These are phyloP conservation scores for Seiridium unicorne DNA, from an alignment of 2,329 filamentous ascomycete species.

Conservation along the genomic window DNA sequence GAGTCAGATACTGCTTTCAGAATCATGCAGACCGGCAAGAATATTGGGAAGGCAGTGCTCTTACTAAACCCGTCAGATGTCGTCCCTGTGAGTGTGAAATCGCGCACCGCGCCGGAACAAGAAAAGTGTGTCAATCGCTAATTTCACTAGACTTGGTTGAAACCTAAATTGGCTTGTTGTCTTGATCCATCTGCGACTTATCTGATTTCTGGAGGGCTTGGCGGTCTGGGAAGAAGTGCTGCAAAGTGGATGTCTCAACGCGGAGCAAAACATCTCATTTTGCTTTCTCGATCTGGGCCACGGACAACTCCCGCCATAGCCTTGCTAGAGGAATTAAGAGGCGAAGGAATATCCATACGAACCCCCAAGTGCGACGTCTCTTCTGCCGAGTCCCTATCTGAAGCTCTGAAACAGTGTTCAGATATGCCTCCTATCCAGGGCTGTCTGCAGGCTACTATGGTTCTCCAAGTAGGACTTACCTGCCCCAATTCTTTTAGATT, in stretches of 20 bases:
- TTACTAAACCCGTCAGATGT: neutral
- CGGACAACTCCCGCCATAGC: neutral
- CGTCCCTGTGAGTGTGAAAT: neutral
- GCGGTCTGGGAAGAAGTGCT: constrained; percentile 21
- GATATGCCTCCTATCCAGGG: constrained; percentile 13
- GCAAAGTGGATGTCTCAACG: constrained; percentile 17
- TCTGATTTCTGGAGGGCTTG: constrained; percentile 25
- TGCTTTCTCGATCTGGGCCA: constrained; percentile 16
- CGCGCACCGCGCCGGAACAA: neutral
- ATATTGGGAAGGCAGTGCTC: constrained; percentile 32
- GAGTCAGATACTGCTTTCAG: constrained; percentile 12
- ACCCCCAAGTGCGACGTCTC: constrained; percentile 17
- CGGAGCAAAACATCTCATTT: constrained; percentile 15
- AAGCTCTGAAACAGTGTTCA: constrained; percentile 3
- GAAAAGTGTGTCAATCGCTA: too few species aligned
- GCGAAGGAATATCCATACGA: constrained; percentile 4
- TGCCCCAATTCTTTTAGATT: too few species aligned
- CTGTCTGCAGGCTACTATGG: constrained; percentile 18
- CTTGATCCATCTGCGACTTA: constrained; percentile 17
- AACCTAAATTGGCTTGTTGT: constrained; percentile 16
- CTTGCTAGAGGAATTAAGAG: constrained; percentile 11
- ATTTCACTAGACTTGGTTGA: neutral
- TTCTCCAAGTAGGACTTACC: constrained; percentile 19
- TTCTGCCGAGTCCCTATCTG: constrained; percentile 3
- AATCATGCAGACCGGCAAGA: constrained; percentile 28